Evolutionary conservation across 192 early-diverging fungal species (phyloP), one percentile per base, ranked within the genome.

Genomic region (Globomyces pollinis-pini): DNA sequence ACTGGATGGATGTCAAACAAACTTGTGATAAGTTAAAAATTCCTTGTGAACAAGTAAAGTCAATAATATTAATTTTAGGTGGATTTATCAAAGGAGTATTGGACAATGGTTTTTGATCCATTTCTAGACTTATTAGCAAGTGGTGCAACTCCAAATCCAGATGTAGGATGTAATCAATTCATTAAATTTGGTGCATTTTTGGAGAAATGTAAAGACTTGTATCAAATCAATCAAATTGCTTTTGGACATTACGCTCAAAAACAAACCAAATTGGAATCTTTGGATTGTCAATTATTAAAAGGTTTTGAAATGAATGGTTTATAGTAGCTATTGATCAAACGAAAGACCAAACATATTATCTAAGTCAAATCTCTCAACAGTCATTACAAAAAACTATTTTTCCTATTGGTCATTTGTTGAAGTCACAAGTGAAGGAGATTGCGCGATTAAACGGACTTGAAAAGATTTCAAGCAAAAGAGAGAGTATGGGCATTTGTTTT

Each of bases 401-500:
- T 64, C 95, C 95, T 0, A 59, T 98, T 4, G 95, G 91, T 2
- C 41, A 69, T 18, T 63, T 91, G 35, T 53, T 42, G 5, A 98
- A 98, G 66, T 21, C 73, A 1, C 69, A 84, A 30, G 88, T 96
- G 21, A 89, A 92, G 43, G 30, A 59, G 11, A 64, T 91, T 21
- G 95, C 91, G 0, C 16, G 53, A 0, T 59, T 71, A 12, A 36
- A 67, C 2, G 74, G 78, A 0, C 70, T 98, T 12, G 44, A 61
- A 2, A 84, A 76, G 1, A 82, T 84, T 0, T 73, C 84, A 0
- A 71, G 71, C 31, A 88, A 89, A 66, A 73, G 69, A 44, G 94
- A 98, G 64, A 91, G 89, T 62, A 93, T 93, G 90, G 94, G 94
- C 0, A 91, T 98, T 16, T 98, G 94, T 54, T 95, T 98, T 79